phyloP scores from a whole-genome alignment of 257 asterid genomes.

The Misopates orontium region DNA sequence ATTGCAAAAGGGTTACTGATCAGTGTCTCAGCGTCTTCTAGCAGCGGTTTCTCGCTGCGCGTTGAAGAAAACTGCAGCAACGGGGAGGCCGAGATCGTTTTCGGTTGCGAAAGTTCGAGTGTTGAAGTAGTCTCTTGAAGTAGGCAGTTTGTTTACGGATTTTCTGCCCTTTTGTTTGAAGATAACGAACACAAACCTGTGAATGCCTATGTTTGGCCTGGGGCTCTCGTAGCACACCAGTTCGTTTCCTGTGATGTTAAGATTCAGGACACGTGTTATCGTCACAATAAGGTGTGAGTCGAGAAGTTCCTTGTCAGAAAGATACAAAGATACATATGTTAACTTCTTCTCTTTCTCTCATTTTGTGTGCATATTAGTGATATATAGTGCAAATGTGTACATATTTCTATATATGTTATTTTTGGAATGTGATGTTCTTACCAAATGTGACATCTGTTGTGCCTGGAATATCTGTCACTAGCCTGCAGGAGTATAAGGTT shows the following conservation, averaged over 20 bases:
- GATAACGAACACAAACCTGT: constrained; percentile 75
- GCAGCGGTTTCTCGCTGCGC: constrained; percentile 93
- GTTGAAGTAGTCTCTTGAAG: constrained; percentile 58
- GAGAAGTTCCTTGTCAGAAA: too few relatives aligned
- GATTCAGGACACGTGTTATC: too few relatives aligned
- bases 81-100: constrained; percentile 72
- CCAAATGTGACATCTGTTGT: constrained; percentile 86
- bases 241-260: constrained; percentile 55
- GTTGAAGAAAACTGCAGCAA: constrained; percentile 91
- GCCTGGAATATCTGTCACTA: constrained; percentile 90
- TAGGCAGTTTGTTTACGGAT: constrained; percentile 51
- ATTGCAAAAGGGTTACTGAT: too few relatives aligned
- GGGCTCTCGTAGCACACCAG: constrained; percentile 67
- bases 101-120: constrained; percentile 69
- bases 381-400: neutral
- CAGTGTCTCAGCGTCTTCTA: constrained; percentile 53
- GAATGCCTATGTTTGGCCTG: constrained; percentile 76
- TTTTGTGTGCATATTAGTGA: neutral
- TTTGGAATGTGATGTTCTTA: constrained; percentile 31
- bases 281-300: too few relatives aligned
- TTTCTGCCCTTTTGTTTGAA: constrained; percentile 65
- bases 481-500: constrained; percentile 44
- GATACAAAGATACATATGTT: neutral
- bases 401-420: neutral
- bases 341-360: neutral